Base-by-base conservation (phyloP, 164 flowering plant species). In the Akebia trifoliata region DNA sequence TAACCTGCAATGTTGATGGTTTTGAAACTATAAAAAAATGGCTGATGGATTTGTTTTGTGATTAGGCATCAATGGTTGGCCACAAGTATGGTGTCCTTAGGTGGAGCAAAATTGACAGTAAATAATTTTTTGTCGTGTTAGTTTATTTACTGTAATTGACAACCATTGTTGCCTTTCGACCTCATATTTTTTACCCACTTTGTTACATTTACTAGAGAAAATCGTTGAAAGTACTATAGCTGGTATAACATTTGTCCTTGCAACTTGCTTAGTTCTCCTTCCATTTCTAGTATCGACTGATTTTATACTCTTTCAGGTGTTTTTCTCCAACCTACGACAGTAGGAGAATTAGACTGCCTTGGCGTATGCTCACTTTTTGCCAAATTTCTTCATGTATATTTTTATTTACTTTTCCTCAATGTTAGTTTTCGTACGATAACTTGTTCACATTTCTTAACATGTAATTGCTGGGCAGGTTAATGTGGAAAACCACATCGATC, bases 401-500 rank as follows among this genome's bases (percentile, higher is more conserved):
- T 44, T 46, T 12, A 22, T 22, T 63, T 38, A 18, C 47, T 12
- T 55, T 22, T 15, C 21, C 5, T 11, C 4, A 10, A 35, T n/a
- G 20, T 18, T 54, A 18, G 45, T 37, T 28, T n/a, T 25, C 28
- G 17, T 51, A 14, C 2, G 31, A 46, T n/a, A 43, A 43, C 6
- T 21, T 5, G 6, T 39, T 67, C n/a, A 44, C 18, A 24, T 50
- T 54, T 30, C 40, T 25, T 65, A 20, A 54, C 20, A 58, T 36
- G 21, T 36, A 30, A 26, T 26, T 20, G 1, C 51, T 43, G 60
- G 42, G 54, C 81, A 92, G 96, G 85, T 71, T 92, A 65, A 92
- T 92, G 98, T 92, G 98, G 98, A 92, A 84, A 68, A 92, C 96
- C 2, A 92, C 98, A 5, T 96, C 98, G 8, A 78, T 92, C 65